phyloP scores from a whole-genome alignment of 2,329 filamentous ascomycete genomes.

The Aspergillus jensenii region DNA sequence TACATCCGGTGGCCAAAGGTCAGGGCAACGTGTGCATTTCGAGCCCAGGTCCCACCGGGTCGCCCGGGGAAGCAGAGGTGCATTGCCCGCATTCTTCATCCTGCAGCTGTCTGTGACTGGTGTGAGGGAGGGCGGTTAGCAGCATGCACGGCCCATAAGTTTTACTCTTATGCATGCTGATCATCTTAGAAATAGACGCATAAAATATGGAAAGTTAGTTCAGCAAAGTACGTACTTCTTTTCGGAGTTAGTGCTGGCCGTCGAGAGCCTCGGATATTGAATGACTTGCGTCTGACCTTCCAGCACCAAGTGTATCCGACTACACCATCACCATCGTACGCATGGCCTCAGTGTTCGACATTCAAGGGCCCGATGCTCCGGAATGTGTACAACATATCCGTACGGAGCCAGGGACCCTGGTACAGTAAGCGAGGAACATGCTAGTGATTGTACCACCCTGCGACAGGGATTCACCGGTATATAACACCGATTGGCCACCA shows the following conservation, averaged over 20 bases:
- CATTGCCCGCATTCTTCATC: slow-evolving; percentile 12
- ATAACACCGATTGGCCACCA: neutral
- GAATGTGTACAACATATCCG: neutral
- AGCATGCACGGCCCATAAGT: slow-evolving; percentile 7
- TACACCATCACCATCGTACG: no score
- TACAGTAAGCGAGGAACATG: neutral
- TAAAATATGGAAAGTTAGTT: neutral
- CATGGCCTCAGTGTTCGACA: no score
- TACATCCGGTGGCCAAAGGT: neutral
- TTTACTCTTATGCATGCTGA: neutral
- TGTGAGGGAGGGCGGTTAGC: slow-evolving; percentile 6
- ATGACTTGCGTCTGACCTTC: no score
- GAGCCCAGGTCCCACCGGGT: neutral
- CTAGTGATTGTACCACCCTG: neutral
- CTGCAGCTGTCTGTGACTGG: slow-evolving; percentile 8
- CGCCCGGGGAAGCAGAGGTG: neutral
- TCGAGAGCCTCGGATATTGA: neutral
- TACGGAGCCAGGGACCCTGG: no score
- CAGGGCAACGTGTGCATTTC: neutral
- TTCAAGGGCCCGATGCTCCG: neutral
- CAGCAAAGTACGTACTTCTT: neutral
- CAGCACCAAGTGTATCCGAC: no score
- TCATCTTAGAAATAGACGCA: neutral
- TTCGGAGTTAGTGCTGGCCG: neutral
- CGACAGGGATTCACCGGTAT: neutral